Evolutionary conservation across 2,329 filamentous ascomycete species (phyloP).

Genomic region (Aspergillus sp.): DNA sequence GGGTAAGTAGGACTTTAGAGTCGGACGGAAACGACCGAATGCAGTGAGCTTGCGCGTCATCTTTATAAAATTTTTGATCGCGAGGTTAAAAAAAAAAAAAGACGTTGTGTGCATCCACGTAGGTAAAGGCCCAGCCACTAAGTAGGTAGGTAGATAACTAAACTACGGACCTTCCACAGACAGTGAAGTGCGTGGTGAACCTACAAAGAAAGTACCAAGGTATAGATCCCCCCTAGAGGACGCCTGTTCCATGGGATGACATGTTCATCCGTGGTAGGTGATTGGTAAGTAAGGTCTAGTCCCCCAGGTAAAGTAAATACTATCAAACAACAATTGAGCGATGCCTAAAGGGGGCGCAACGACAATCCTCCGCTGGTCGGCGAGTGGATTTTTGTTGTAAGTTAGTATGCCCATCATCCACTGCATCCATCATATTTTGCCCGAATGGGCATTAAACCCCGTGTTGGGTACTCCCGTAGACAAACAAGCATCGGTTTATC

Average conservation of each 20-base stretch:
- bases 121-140: neutral
- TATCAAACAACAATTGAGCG: neutral
- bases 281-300: neutral
- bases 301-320: neutral
- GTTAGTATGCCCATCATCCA: neutral
- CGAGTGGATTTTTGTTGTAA: neutral
- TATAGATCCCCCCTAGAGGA: neutral
- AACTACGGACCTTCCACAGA: neutral
- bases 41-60: constrained; percentile 1
- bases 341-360: neutral
- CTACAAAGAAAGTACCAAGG: neutral
- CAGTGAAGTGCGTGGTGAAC: neutral
- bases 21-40: neutral
- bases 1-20: neutral
- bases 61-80: too few relatives aligned
- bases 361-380: neutral
- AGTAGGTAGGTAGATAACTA: too few relatives aligned
- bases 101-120: neutral
- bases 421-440: neutral
- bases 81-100: too few relatives aligned
- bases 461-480: neutral
- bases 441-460: neutral
- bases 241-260: neutral
- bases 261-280: neutral
- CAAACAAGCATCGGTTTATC: neutral